Percentiles rank a stretch among this genome's conserved stretches.
Evolutionary conservation across 2,329 filamentous ascomycete species (phyloP).

Genomic region (Whalleya microplaca): DNA sequence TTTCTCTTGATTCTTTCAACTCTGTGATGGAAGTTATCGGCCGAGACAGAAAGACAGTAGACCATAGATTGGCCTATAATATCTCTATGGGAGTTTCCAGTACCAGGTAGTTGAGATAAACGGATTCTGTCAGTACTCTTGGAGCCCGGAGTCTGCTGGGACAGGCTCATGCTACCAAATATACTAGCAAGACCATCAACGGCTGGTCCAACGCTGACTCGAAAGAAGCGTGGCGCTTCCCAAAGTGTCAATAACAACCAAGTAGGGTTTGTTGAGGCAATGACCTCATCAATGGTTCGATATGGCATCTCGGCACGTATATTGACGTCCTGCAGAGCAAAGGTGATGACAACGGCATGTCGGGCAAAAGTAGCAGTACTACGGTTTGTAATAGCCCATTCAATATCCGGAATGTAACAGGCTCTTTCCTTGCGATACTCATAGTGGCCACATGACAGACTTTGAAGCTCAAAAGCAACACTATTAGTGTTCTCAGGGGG

Average conservation of each 20-base stretch:
- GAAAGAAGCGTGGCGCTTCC: conserved; percentile 56
- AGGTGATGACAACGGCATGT: conserved; percentile 45
- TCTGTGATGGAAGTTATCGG: conserved; percentile 33
- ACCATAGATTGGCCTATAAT: conserved; percentile 49
- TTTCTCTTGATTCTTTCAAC: conserved; percentile 34
- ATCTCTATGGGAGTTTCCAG: conserved; percentile 34
- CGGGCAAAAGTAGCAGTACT: conserved; percentile 48
- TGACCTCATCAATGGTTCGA: conserved; percentile 50
- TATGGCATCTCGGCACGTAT: conserved; percentile 53
- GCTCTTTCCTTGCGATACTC: conserved; percentile 43
- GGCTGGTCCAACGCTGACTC: conserved; percentile 1
- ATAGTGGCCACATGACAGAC: conserved; percentile 53
- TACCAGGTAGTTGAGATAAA: conserved; percentile 33
- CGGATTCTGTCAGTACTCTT: conserved; percentile 32
- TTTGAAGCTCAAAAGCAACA: conserved; percentile 25
- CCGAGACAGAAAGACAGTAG: conserved; percentile 43
- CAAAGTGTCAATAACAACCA: conserved; percentile 55
- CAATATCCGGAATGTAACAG: conserved; percentile 48
- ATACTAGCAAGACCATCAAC: conserved; percentile 20
- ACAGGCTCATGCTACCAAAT: conserved; percentile 21
- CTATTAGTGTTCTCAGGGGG: conserved; percentile 13
- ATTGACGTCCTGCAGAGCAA: conserved; percentile 22
- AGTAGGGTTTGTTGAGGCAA: conserved; percentile 41
- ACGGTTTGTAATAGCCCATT: conserved; percentile 39
- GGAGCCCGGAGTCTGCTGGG: conserved; percentile 1